Base-by-base conservation (phyloP, 2,329 filamentous ascomycete species). In the Coniochaeta pulveracea region DNA sequence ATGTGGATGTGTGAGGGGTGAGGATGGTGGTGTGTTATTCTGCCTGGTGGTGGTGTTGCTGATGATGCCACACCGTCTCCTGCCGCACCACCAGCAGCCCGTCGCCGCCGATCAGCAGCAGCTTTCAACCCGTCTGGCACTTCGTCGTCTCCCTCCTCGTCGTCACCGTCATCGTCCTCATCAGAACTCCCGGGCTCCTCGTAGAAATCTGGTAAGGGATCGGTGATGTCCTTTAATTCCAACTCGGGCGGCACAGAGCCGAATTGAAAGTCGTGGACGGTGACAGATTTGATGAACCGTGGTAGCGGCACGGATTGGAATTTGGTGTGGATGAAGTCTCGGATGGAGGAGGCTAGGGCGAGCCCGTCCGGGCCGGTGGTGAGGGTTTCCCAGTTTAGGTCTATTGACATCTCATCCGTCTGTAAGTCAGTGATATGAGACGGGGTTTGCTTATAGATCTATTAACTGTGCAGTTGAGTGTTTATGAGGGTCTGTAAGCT, bases 151-250 rank as follows among this genome's bases (percentile, higher is more conserved):
- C 51, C 55, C 3, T 58, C 60, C 3, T 62, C 60, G 3, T 67
- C 65, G 3, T 61, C 64, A 5, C 58, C 57, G 8, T 66, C 65
- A 10, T 76, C 70, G 23, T 64, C 69, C 24, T 72, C 69, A 17
- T 72, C 65, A 8, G 21, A 23, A 9, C 8, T 15, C n/a, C n/a
- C n/a, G 17, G 82, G 76, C 45, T 84, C 78, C 47, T 95, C 91
- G 63, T 98, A 98, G 52, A 98, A 98, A 49, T 98, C 91, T 1
- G 86, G 80, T 37, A 96, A 70, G 2, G 91, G 91, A 53, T 98
- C 88, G 46, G 89, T 93, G 40, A 98, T 88, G 55, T 96, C 91
- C 59, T 95, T 96, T 48, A 98, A 79, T 51, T 93, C 85, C 26
- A 98, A 72, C 45, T 83, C 73, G 2, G 91, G 91, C 24, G 83